These are phyloP conservation scores for Globisporangium acanthophoron DNA, from an alignment of 352 stramenopile genomes.

Conservation along the genomic window DNA sequence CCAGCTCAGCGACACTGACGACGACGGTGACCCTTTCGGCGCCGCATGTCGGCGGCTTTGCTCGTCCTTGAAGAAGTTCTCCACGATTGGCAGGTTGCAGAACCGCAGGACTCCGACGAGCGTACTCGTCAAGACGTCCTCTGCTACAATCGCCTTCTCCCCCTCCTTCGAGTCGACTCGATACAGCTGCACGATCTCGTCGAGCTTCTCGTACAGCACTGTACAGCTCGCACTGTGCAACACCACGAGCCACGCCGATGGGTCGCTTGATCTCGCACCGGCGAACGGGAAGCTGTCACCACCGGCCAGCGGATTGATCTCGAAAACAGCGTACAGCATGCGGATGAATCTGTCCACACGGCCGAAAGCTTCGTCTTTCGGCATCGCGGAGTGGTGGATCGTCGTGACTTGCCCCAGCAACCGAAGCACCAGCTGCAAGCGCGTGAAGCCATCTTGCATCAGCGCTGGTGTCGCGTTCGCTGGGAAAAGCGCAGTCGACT, in stretches of 20 bases:
- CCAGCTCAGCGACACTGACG: slow-evolving; percentile 45
- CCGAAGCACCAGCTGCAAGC: slow-evolving; percentile 60
- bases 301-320: slow-evolving; percentile 17
- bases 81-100: slow-evolving; percentile 73
- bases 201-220: slow-evolving; percentile 76
- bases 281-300: slow-evolving; percentile 2
- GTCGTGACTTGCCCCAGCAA: slow-evolving; percentile 64
- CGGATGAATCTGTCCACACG: slow-evolving; percentile 49
- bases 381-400: slow-evolving; percentile 42
- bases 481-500: slow-evolving; percentile 25
- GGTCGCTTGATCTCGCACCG: slow-evolving; percentile 23
- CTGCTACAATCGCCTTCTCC: slow-evolving; percentile 21
- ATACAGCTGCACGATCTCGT: slow-evolving; percentile 72
- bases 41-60: slow-evolving; percentile 9
- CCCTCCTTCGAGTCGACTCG: slow-evolving; percentile 20
- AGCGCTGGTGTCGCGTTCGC: slow-evolving; percentile 35
- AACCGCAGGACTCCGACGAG: slow-evolving; percentile 63
- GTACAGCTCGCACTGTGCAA: slow-evolving; percentile 69
- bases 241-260: slow-evolving; percentile 56
- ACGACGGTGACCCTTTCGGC: slow-evolving; percentile 11
- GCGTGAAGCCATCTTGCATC: slow-evolving; percentile 76
- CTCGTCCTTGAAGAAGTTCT: slow-evolving; percentile 60
- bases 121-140: slow-evolving; percentile 58
- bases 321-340: slow-evolving; percentile 53
- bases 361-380: slow-evolving; percentile 38